phyloP scores from a whole-genome alignment of 495 filamentous ascomycete genomes.

The Daldinia vernicosa region DNA sequence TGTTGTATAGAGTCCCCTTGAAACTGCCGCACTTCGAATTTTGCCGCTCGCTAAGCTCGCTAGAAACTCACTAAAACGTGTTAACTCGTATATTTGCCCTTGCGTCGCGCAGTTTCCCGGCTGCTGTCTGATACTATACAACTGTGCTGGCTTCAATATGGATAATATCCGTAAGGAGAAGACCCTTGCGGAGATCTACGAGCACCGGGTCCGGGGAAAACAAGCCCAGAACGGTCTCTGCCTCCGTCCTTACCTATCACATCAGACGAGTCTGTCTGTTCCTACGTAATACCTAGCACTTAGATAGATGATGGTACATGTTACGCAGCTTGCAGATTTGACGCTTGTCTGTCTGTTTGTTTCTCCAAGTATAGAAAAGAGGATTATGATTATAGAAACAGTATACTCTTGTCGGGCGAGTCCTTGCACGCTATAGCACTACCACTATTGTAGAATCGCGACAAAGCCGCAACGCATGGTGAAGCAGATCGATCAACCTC shows the following conservation, averaged over 20 bases:
- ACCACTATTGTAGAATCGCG: conserved; percentile 12
- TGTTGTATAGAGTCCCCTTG: conserved; percentile 9
- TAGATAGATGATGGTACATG: conserved; percentile 12
- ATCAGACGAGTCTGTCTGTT: background rate
- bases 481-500: conserved; percentile 17
- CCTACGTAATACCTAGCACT: background rate
- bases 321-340: conserved; percentile 13
- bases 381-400: conserved; percentile 7
- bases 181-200: conserved; percentile 40
- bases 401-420: conserved; percentile 6
- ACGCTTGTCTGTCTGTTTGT: background rate
- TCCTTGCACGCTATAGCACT: conserved; percentile 5
- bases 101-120: conserved; percentile 21
- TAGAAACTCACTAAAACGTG: conserved; percentile 8
- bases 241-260: background rate
- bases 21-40: conserved; percentile 29
- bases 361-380: conserved; percentile 19
- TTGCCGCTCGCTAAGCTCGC: conserved; percentile 36
- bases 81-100: conserved; percentile 12
- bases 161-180: conserved; percentile 41
- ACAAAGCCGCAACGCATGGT: conserved; percentile 20
- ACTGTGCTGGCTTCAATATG: conserved; percentile 23
- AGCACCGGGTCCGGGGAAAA: conserved; percentile 35
- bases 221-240: conserved; percentile 35
- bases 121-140: conserved; percentile 6